These are phyloP conservation scores for Pseudopyricularia cyperi DNA, from an alignment of 2,329 filamentous ascomycete genomes.

Conservation along the genomic window DNA sequence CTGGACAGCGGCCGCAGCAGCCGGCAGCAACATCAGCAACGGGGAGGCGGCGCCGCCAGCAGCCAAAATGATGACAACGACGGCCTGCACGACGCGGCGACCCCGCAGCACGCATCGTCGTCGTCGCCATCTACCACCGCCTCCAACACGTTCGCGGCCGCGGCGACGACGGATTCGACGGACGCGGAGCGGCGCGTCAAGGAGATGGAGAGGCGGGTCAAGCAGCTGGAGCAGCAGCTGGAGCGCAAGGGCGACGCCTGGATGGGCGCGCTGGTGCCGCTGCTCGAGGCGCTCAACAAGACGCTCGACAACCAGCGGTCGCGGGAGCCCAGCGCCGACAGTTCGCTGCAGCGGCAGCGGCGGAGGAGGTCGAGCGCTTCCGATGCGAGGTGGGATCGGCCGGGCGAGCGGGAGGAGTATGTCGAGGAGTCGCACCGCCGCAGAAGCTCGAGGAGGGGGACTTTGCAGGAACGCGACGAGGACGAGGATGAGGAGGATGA, in stretches of 20 bases:
- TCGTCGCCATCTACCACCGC: too few relatives aligned
- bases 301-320: conserved; percentile 1
- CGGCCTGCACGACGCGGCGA: too few relatives aligned
- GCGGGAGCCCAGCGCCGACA: background rate
- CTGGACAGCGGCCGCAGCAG: too few relatives aligned
- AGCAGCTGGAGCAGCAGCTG: conserved; percentile 1
- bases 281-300: background rate
- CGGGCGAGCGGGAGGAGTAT: background rate
- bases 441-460: background rate
- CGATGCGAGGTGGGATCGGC: background rate
- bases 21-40: too few relatives aligned
- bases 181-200: background rate
- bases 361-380: background rate
- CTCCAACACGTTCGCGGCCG: background rate
- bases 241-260: conserved; percentile 2
- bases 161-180: background rate
- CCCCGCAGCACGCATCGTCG: too few relatives aligned
- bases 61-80: background rate
- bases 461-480: background rate
- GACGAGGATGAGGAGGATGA: background rate
- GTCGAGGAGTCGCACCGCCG: background rate
- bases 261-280: conserved; percentile 1
- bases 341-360: background rate
- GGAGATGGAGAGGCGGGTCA: conserved; percentile 2
- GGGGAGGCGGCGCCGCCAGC: background rate